Conservation (phyloP, 306 rosid genomes). For the Glycine tomentella region DNA sequence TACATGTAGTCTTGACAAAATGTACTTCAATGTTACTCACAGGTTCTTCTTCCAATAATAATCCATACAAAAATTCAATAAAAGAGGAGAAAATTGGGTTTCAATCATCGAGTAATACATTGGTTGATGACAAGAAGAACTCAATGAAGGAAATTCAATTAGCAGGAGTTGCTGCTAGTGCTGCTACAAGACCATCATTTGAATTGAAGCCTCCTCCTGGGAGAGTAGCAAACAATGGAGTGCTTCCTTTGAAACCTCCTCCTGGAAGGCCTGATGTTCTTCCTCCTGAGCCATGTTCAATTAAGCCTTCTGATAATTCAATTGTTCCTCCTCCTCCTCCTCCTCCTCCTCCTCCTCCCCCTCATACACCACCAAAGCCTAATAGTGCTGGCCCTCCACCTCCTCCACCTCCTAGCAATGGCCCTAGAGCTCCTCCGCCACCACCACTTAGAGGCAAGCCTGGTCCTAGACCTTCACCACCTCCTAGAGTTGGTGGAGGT, state of each 20-base stretch:
- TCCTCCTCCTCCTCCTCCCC: conserved; percentile 50
- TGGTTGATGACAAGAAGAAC: conserved; percentile 43
- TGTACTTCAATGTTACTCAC: conserved; percentile 45
- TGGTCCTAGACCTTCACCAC: conserved; percentile 50
- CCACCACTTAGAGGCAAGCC: conserved; percentile 34
- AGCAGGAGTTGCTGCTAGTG: conserved; percentile 41
- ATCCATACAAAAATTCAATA: conserved; percentile 49
- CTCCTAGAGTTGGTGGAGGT: conserved; percentile 47
- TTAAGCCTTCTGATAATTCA: conserved; percentile 12
- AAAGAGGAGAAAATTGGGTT: conserved; percentile 60
- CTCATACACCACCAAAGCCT: conserved; percentile 29
- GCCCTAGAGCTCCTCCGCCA: conserved; percentile 54
- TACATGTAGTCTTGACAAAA: conserved; percentile 26
- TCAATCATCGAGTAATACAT: conserved; percentile 55
- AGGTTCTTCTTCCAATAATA: conserved; percentile 59
- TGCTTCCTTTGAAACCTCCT: conserved; percentile 75
- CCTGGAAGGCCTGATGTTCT: conserved; percentile 73
- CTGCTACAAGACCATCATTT: conserved; percentile 50
- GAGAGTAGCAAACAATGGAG: conserved; percentile 37
- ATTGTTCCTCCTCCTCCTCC: conserved; percentile 47
- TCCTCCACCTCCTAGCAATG: conserved; percentile 42
- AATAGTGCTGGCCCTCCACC: conserved; percentile 18
- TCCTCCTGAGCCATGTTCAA: conserved; percentile 66
- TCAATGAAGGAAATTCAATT: conserved; percentile 50
- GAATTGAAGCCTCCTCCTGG: conserved; percentile 74